These are phyloP conservation scores for Trichoderma atrobrunneum DNA, from an alignment of 2,329 filamentous ascomycete genomes.

Conservation along the genomic window DNA sequence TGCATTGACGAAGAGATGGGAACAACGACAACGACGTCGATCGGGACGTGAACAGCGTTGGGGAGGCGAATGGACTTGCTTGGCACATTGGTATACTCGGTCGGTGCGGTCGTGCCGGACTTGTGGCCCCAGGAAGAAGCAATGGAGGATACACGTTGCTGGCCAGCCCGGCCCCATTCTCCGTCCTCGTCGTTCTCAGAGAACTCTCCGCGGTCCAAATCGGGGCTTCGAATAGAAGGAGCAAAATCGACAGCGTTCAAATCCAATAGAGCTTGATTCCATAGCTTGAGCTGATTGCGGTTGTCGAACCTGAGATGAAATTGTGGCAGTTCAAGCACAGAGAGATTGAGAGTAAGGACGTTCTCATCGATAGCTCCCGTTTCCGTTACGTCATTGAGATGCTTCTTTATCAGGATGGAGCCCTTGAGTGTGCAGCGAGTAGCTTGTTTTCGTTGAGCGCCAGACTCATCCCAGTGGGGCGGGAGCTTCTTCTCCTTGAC, in stretches of 20 bases:
- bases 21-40: slow-evolving; percentile 94
- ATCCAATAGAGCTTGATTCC: slow-evolving; percentile 84
- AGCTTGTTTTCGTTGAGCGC: slow-evolving; percentile 55
- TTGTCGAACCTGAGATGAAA: slow-evolving; percentile 91
- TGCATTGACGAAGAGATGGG: slow-evolving; percentile 99
- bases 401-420: slow-evolving; percentile 97
- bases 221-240: slow-evolving; percentile 63
- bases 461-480: slow-evolving; percentile 59
- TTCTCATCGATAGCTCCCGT: slow-evolving; percentile 70
- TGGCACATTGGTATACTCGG: slow-evolving; percentile 81
- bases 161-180: slow-evolving; percentile 67
- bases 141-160: slow-evolving; percentile 75
- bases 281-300: slow-evolving; percentile 78
- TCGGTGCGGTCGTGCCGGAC: slow-evolving; percentile 83
- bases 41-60: slow-evolving; percentile 74
- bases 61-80: slow-evolving; percentile 40
- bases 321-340: slow-evolving; percentile 85
- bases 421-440: slow-evolving; percentile 89
- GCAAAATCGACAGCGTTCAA: slow-evolving; percentile 66
- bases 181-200: slow-evolving; percentile 82
- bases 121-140: slow-evolving; percentile 79
- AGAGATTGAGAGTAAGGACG: slow-evolving; percentile 83
- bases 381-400: slow-evolving; percentile 84
- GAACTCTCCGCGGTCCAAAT: slow-evolving; percentile 72
- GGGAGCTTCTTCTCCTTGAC: slow-evolving; percentile 90